Conservation (phyloP, 306 rosid species). For the Vicia sativa region DNA sequence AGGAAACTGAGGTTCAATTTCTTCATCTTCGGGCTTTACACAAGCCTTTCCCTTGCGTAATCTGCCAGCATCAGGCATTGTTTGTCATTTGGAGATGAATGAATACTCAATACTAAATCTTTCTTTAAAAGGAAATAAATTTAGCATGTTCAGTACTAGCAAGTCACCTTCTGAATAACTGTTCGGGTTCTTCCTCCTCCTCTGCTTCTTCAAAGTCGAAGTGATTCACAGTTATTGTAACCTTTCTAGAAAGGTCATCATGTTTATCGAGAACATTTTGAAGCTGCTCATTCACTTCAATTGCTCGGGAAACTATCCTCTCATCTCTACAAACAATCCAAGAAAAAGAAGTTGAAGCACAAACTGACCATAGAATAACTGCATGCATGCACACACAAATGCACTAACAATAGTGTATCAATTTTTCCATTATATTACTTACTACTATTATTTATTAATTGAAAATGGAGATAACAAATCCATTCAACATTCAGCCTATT, state of each 20-base stretch:
- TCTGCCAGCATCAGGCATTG: constrained; percentile 46
- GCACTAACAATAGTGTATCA: background rate
- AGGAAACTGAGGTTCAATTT: constrained; percentile 49
- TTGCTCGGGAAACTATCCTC: constrained; percentile 71
- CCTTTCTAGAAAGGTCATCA: constrained; percentile 62
- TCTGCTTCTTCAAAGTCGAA: constrained; percentile 51
- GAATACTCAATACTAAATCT: constrained; percentile 7
- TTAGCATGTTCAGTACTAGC: constrained; percentile 7
- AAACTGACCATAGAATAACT: constrained; percentile 12
- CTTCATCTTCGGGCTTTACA: constrained; percentile 75
- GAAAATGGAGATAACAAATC: background rate
- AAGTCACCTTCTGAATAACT: constrained; percentile 73
- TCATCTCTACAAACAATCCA: constrained; percentile 52
- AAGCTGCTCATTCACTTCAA: constrained; percentile 79
- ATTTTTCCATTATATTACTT: background rate
- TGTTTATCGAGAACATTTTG: constrained; percentile 80
- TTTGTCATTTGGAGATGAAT: constrained; percentile 9
- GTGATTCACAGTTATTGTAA: constrained; percentile 47
- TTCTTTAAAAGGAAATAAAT: constrained; percentile 13
- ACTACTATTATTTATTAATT: constrained; percentile 4
- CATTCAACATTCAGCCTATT: constrained; percentile 1
- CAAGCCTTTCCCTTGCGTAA: constrained; percentile 94
- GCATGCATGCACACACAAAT: constrained; percentile 9
- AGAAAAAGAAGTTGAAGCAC: constrained; percentile 15
- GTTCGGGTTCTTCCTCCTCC: constrained; percentile 81